Evolutionary conservation across 164 flowering plant genomes (phyloP).

Genomic region (Aristolochia fimbriata): DNA sequence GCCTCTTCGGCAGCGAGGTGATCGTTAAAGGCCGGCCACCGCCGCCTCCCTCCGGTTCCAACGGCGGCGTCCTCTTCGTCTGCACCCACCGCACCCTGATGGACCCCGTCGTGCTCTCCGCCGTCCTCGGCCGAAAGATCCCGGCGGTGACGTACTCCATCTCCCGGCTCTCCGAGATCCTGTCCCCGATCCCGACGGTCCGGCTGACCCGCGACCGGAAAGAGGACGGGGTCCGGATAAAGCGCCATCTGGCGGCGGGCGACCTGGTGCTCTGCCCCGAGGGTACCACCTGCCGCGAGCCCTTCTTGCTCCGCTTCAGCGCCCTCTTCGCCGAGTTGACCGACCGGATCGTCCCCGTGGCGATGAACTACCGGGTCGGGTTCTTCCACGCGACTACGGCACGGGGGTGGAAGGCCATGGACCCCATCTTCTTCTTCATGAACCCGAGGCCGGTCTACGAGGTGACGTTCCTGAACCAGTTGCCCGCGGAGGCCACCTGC

Average conservation of each 20-base stretch:
- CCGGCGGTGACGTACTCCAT: constrained; percentile 95
- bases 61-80: constrained; percentile 71
- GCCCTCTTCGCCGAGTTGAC: constrained; percentile 90
- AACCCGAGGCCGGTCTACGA: constrained; percentile 87
- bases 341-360: constrained; percentile 87
- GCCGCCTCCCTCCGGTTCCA: constrained; percentile 31
- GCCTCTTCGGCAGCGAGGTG: constrained; percentile 46
- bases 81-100: constrained; percentile 91
- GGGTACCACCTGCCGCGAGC: constrained; percentile 95
- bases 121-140: constrained; percentile 52
- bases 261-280: constrained; percentile 91
- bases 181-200: constrained; percentile 90
- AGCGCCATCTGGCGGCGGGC: constrained; percentile 41
- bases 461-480: constrained; percentile 82
- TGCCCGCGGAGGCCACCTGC: constrained; percentile 84
- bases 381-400: constrained; percentile 97
- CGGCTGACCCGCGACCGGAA: constrained; percentile 61
- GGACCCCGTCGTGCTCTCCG: constrained; percentile 89
- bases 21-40: constrained; percentile 75
- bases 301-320: constrained; percentile 77
- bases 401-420: constrained; percentile 81
- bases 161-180: constrained; percentile 70
- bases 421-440: constrained; percentile 92
- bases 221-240: constrained; percentile 67
- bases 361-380: constrained; percentile 84